Conservation (phyloP, 2,329 filamentous ascomycete genomes). For the Phaeosphaeria sp. region DNA sequence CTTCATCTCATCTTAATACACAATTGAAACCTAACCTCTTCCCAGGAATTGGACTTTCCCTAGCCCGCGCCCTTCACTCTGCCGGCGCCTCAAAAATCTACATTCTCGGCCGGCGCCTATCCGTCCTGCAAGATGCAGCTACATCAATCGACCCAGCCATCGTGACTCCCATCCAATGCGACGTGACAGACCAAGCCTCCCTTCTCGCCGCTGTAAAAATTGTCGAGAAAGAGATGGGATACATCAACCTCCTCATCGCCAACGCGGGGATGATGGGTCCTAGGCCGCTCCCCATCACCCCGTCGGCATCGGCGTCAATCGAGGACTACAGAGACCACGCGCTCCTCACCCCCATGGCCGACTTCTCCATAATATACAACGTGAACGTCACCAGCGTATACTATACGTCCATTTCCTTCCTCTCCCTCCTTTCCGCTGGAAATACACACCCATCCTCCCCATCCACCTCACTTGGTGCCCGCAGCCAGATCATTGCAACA, state of each 20-base stretch:
- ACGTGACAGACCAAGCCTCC: conserved; percentile 22
- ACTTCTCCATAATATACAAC: conserved; percentile 46
- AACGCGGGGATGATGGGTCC: conserved; percentile 34
- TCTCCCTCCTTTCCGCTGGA: no score
- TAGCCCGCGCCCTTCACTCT: conserved; percentile 19
- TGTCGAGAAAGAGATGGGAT: conserved; percentile 17
- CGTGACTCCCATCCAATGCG: conserved; percentile 25
- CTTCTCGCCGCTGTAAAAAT: conserved; percentile 18
- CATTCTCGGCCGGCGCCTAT: conserved; percentile 25
- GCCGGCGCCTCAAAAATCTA: no score
- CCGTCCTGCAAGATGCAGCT: conserved; percentile 17
- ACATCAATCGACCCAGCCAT: conserved; percentile 13
- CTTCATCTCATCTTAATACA: no score
- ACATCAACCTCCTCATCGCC: conserved; percentile 30
- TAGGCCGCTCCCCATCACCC: conserved; percentile 15
- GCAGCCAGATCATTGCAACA: conserved; percentile 30
- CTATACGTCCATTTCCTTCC: conserved; percentile 39
- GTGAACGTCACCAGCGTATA: conserved; percentile 51
- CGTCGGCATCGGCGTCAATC: no score
- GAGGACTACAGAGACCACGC: conserved; percentile 26
- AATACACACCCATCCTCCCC: conserved; percentile 39
- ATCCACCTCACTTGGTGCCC: conserved; percentile 48
- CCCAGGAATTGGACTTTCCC: conserved; percentile 27
- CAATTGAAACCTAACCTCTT: background rate
- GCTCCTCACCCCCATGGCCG: conserved; percentile 24